phyloP scores from a whole-genome alignment of 2,329 filamentous ascomycete species.

The Kalmusia sp. region DNA sequence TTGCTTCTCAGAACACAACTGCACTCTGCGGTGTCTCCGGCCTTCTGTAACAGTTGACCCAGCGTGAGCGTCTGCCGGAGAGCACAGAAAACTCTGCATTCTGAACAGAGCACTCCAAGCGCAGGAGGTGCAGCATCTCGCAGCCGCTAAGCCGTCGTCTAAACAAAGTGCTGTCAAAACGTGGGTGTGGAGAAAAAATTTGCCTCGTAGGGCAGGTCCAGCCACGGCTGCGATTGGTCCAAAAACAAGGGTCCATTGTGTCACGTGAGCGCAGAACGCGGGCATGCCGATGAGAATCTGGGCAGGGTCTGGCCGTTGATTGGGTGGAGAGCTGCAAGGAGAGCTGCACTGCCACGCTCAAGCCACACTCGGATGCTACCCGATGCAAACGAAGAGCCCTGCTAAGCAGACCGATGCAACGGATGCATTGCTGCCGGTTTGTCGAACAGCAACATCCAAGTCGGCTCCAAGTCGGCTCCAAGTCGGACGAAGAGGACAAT shows the following conservation, averaged over 20 bases:
- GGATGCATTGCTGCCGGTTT: neutral
- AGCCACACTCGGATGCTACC: neutral
- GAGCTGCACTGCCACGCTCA: neutral
- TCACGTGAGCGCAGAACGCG: no score
- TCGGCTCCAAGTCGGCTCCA: no score
- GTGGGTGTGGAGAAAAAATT: constrained; percentile 1
- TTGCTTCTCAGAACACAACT: neutral
- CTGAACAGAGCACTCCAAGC: neutral
- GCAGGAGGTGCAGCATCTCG: neutral
- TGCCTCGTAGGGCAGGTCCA: no score
- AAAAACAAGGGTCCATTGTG: no score
- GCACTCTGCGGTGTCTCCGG: neutral
- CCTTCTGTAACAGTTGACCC: neutral
- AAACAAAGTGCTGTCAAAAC: neutral
- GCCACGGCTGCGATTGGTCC: no score
- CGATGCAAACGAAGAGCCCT: neutral
- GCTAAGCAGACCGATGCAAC: neutral
- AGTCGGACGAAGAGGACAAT: neutral
- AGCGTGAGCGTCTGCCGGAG: neutral
- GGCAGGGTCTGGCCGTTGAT: constrained; percentile 1
- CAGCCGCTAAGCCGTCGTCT: neutral
- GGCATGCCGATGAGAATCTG: neutral
- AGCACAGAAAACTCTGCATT: constrained; percentile 6
- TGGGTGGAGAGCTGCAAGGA: no score
- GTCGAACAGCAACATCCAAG: neutral